phyloP scores from a whole-genome alignment of 352 stramenopile genomes.

The Pythium chondricola region DNA sequence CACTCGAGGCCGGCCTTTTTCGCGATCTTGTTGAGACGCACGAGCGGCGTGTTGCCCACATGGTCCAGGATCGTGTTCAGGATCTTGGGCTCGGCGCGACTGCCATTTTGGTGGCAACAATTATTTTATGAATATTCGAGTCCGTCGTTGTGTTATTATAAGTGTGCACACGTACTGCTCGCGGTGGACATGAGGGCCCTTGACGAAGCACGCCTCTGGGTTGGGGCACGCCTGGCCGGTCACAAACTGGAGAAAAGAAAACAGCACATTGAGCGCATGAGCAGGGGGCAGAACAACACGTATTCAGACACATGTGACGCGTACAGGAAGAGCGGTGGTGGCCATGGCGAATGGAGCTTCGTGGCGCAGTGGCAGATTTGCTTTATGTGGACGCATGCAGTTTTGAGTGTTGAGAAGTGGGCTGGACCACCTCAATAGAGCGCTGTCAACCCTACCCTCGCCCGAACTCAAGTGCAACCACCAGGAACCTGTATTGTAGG shows the following conservation, averaged over 20 bases:
- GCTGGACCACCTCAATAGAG: constrained; percentile 15
- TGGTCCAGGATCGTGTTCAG: constrained; percentile 91
- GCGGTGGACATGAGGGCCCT: constrained; percentile 59
- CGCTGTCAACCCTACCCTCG: constrained; percentile 14
- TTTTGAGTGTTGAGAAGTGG: no score
- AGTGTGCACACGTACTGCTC: constrained; percentile 33
- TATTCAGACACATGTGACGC: background rate
- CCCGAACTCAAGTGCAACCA: background rate
- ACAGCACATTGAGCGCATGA: background rate
- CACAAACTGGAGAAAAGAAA: constrained; percentile 9
- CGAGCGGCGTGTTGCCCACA: constrained; percentile 93
- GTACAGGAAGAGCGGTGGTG: constrained; percentile 23
- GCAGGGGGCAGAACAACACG: background rate
- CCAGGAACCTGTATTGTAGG: constrained; percentile 4
- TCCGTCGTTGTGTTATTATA: no score
- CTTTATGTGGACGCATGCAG: no score
- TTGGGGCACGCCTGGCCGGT: constrained; percentile 34
- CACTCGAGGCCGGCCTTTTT: constrained; percentile 72
- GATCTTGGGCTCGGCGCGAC: constrained; percentile 69
- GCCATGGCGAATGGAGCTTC: constrained; percentile 18
- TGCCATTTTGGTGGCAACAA: constrained; percentile 10
- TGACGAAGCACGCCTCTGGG: constrained; percentile 59
- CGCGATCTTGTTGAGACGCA: constrained; percentile 87
- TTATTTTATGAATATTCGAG: no score
- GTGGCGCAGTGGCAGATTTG: no score